Base-by-base conservation (phyloP, 176 grass and related monocot genomes). In the Aegilops sharonensis region DNA sequence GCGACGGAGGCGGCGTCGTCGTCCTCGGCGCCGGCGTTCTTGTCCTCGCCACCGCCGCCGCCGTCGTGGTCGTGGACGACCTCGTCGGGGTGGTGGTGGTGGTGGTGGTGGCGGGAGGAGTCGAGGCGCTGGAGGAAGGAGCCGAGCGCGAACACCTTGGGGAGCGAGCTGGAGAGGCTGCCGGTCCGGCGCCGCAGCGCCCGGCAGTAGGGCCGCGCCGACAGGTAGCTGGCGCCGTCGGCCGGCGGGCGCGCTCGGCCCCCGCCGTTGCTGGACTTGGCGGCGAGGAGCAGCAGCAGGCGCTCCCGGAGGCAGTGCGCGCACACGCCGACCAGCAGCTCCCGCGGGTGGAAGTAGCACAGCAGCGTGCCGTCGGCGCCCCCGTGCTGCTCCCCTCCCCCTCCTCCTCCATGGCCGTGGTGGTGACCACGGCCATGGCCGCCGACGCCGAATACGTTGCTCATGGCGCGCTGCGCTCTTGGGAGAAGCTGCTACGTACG, bases 41-140 rank as follows among this genome's bases (percentile, higher is more conserved):
- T 40, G 8, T 40, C 39, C 9, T 40, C 37, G 42, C 6, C 0
- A 21, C 23, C 50, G 24, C 39, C 78, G 5, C 72, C 48, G 15
- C 23, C 27, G n/a, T 7, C 6, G 88, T 11, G 25, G 18, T 30
- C 45, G 73, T 20, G 14, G 25, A 54, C 25, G 45, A 2, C 24
- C 23, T 7, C 45, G 23, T 32, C 47, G 15, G 54, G 54, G 18
- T 30, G 72, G 7, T 60, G 15, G 7, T 11, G 42, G 7, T 11
- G 42, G 67, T 17, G 24, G 64, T 10, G 48, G 76, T 76, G 81
- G 32, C 88, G 89, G 64, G 86, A 89, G 76, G 85, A 92, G 79
- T 98, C 93, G 78, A 91, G 83, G 13, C 88, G 94, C 64, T 92
- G 88, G 73, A 99, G 80, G 75, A 95, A 95, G 9, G 95, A 98